These are phyloP conservation scores for Chalciporus chontae DNA, from an alignment of 768 basidiomycete species.

Conservation along the genomic window DNA sequence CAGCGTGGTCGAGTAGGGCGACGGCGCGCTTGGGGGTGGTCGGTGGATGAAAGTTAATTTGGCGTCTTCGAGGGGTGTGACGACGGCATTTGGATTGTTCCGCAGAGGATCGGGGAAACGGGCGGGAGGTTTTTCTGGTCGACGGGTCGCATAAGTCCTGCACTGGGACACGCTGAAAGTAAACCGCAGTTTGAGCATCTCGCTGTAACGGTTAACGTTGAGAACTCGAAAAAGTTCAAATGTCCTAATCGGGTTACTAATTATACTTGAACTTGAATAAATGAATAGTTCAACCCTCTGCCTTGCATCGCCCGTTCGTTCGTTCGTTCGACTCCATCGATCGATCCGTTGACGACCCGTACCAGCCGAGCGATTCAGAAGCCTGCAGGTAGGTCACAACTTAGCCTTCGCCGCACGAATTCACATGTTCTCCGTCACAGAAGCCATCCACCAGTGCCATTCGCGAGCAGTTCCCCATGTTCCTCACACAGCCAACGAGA, in stretches of 20 bases:
- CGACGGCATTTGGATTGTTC: conserved; percentile 49
- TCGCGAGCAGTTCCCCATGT: too few species aligned
- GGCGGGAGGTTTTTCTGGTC: conserved; percentile 43
- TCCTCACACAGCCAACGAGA: too few species aligned
- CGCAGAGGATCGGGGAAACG: conserved; percentile 56
- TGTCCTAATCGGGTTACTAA: not conserved
- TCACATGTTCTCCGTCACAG: too few species aligned
- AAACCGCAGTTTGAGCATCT: conserved; percentile 22
- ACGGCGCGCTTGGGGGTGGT: conserved; percentile 74
- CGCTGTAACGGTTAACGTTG: not conserved
- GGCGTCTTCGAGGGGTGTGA: conserved; percentile 48
- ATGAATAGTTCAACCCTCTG: too few species aligned
- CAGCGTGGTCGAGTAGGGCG: conserved; percentile 68
- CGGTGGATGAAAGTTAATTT: conserved; percentile 78
- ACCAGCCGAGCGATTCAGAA: too few species aligned
- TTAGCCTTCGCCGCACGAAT: too few species aligned
- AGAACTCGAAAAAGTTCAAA: too few species aligned
- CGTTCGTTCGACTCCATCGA: too few species aligned
- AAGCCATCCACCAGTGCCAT: too few species aligned
- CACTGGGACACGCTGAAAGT: conserved; percentile 21
- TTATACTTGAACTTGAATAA: not conserved
- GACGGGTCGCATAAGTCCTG: conserved; percentile 43
- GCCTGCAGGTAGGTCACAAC: too few species aligned
- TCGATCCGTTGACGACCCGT: too few species aligned
- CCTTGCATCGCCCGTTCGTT: too few species aligned